Percentiles rank a stretch among this genome's conserved stretches.
These are phyloP conservation scores for Salix exigua DNA, from an alignment of 345 rosid genomes.

Conservation along the genomic window DNA sequence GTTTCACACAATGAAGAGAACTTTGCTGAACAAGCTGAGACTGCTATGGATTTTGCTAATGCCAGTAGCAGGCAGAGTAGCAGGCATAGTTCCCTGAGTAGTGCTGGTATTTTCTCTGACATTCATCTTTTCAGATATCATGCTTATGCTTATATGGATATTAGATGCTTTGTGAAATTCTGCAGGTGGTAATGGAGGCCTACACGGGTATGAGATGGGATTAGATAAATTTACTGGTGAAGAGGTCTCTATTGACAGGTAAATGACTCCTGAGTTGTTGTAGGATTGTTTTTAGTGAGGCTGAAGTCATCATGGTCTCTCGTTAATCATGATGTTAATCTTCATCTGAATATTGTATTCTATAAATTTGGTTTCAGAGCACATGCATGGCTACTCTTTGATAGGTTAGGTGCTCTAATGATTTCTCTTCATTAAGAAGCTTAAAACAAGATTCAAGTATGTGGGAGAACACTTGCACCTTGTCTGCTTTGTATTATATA, in stretches of 20 bases:
- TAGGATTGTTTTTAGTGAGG: not conserved
- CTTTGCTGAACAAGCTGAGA: slow-evolving; percentile 34
- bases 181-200: slow-evolving; percentile 39
- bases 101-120: slow-evolving; percentile 30
- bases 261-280: slow-evolving; percentile 3
- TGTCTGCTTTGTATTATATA: not conserved
- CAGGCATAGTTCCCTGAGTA: slow-evolving; percentile 31
- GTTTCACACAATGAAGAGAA: slow-evolving; percentile 36
- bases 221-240: slow-evolving; percentile 36
- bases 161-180: slow-evolving; percentile 9
- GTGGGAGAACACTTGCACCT: not conserved
- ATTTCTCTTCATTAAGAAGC: not conserved
- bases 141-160: not conserved
- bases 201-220: slow-evolving; percentile 33
- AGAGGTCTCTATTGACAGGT: slow-evolving; percentile 45
- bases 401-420: not conserved
- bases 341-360: not conserved
- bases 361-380: not conserved
- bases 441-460: not conserved
- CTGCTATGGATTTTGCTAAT: slow-evolving; percentile 24
- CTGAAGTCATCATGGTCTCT: not conserved
- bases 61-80: slow-evolving; percentile 32
- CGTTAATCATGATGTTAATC: not conserved
- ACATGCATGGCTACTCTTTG: not conserved
- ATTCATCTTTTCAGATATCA: not conserved